Conservation (phyloP, 768 basidiomycete species). For the Leccinum uliginosum region DNA sequence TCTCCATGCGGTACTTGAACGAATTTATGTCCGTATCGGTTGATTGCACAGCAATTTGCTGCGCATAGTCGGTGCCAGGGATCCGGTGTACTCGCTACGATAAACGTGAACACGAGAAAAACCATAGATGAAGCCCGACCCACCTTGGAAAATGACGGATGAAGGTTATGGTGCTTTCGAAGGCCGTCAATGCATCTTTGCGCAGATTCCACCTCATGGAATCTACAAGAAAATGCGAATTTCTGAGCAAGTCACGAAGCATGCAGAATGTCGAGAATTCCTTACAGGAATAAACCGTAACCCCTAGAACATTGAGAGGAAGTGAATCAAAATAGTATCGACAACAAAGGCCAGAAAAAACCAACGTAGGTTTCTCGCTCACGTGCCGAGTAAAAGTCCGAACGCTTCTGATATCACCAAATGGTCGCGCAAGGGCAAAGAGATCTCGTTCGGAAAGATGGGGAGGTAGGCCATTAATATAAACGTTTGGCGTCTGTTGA, state of each 20-base stretch:
- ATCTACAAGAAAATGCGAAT: constrained; percentile 38
- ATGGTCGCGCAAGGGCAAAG: constrained; percentile 66
- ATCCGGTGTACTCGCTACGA: constrained; percentile 72
- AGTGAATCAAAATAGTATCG: not conserved
- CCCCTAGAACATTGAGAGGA: constrained; percentile 42
- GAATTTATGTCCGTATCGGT: constrained; percentile 34
- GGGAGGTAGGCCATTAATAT: constrained; percentile 84
- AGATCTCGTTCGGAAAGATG: constrained; percentile 80
- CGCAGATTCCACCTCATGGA: constrained; percentile 61
- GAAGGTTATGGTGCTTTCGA: constrained; percentile 68
- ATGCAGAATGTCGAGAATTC: constrained; percentile 10
- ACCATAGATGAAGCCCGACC: constrained; percentile 3
- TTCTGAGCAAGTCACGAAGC: not conserved
- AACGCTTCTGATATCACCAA: constrained; percentile 71
- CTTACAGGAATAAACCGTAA: constrained; percentile 77
- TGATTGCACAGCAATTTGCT: constrained; percentile 21
- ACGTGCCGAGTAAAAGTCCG: constrained; percentile 82
- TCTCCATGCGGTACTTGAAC: constrained; percentile 81
- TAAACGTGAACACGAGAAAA: not conserved
- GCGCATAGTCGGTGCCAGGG: constrained; percentile 65
- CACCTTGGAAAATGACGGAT: constrained; percentile 87
- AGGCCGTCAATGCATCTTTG: constrained; percentile 71
- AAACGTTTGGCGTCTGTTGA: constrained; percentile 66
- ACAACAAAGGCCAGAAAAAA: constrained; percentile 13
- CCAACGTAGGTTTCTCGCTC: constrained; percentile 58